Base-by-base conservation (phyloP, 805 yeast genomes). In the Metschnikowia proteae region DNA sequence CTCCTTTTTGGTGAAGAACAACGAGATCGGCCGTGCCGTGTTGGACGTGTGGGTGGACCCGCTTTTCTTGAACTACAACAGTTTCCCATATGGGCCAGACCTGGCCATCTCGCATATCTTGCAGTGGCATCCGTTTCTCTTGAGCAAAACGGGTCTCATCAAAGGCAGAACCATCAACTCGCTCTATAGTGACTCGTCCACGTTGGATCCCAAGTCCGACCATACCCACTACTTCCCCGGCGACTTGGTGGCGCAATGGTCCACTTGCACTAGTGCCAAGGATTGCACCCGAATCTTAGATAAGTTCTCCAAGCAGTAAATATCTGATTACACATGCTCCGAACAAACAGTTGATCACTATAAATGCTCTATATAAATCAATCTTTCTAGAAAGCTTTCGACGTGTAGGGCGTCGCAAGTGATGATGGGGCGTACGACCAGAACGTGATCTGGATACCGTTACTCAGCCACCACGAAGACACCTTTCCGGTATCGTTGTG, bases 111-210 rank as follows among this genome's bases (percentile, higher is more conserved):
- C 88, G n/a, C 98, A 94, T 63, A 73, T 90, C 39, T 73, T 90
- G 57, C 97, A 89, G 66, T 94, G 98, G 99, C 99, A 92, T 63
- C 96, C 97, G 9, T 81, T 79, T 28, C 69, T 86, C 27, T 73
- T 94, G 56, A 77, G 86, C 47, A 85, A 82, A 60, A 75, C 94
- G 3, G 85, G 89, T 0, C 65, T 92, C 11, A 79, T 94, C 1
- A 87, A 89, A 6, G 56, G 74, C 3, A 67, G 71, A 50, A 62
- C 72, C 9, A 68, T 73, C 13, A 58, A 66, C 42, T 64, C 75
- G 4, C 51, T 54, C 30, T 65, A 65, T 43, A 45, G 59, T 11
- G 56, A 52, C 3, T 48, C 44, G 23, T 46, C 46, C n/a, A 40
- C 57, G 1, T 52, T 46, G 22, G 53, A 53, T 3, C 45, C 52